These are phyloP conservation scores for Thelephora ganbajun DNA, from an alignment of 768 basidiomycete species.

Conservation along the genomic window DNA sequence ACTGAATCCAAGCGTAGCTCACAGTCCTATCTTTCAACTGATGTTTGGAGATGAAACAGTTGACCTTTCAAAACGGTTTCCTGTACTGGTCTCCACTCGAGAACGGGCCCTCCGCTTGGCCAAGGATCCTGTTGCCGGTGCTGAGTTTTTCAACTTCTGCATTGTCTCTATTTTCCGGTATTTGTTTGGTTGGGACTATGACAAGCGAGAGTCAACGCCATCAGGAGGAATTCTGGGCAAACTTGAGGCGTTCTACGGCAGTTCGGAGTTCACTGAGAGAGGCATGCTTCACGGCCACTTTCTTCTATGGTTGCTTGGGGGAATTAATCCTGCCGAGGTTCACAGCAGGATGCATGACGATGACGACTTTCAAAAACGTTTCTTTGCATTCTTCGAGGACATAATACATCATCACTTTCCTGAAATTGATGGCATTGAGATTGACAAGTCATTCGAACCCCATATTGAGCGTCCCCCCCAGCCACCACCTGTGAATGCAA, in stretches of 20 bases:
- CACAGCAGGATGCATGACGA: constrained; percentile 11
- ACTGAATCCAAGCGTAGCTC: too few relatives aligned
- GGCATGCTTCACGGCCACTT: constrained; percentile 20
- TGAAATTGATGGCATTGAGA: constrained; percentile 8
- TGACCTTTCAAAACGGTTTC: too few relatives aligned
- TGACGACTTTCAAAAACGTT: constrained; percentile 9
- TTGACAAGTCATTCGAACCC: constrained; percentile 13
- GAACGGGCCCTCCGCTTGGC: constrained; percentile 22
- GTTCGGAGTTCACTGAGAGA: constrained; percentile 14
- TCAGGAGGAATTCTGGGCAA: constrained; percentile 19
- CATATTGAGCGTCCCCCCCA: constrained; percentile 8
- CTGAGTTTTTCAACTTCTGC: constrained; percentile 19
- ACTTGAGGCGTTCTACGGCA: constrained; percentile 17
- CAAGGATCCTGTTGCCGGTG: constrained; percentile 21
- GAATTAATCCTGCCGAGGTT: constrained; percentile 18
- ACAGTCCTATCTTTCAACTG: too few relatives aligned
- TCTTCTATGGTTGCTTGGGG: constrained; percentile 16
- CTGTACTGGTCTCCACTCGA: too few relatives aligned
- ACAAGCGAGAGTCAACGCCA: not conserved
- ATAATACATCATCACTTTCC: constrained; percentile 19
- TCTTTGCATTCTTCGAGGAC: constrained; percentile 20
- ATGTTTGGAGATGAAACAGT: too few relatives aligned
- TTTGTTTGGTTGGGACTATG: constrained; percentile 17
- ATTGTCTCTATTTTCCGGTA: constrained; percentile 13
- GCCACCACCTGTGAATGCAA: constrained; percentile 5